Percentiles rank a stretch among this genome's conserved stretches.
Conservation (phyloP, 2,329 filamentous ascomycete genomes). For the Tolypocladium paradoxum region DNA sequence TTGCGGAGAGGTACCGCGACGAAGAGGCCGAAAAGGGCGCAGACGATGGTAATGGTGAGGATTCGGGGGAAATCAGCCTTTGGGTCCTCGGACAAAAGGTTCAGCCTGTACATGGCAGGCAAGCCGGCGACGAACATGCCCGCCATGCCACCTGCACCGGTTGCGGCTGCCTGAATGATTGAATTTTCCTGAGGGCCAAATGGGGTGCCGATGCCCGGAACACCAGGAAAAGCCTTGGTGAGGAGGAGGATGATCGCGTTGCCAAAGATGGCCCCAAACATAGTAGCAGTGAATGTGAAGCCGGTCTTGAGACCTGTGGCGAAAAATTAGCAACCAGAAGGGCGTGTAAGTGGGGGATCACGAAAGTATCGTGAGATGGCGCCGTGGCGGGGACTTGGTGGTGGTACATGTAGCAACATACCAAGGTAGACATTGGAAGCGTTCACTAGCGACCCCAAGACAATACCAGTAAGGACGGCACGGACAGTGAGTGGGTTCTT, state of each 20-base stretch:
- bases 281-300: constrained; percentile 35
- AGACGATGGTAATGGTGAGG: constrained; percentile 49
- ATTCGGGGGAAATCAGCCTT: constrained; percentile 46
- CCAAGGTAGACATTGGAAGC: constrained; percentile 53
- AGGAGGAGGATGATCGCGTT: constrained; percentile 46
- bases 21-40: constrained; percentile 54
- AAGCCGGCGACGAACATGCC: constrained; percentile 48
- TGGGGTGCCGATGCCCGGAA: constrained; percentile 40
- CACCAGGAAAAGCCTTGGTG: constrained; percentile 33
- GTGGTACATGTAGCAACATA: constrained; percentile 10
- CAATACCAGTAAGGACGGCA: constrained; percentile 42
- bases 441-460: constrained; percentile 48
- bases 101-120: constrained; percentile 48
- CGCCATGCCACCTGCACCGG: constrained; percentile 46
- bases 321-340: no score
- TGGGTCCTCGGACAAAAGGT: constrained; percentile 36
- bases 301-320: constrained; percentile 39
- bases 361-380: not conserved
- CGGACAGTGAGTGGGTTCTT: constrained; percentile 41
- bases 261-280: constrained; percentile 47
- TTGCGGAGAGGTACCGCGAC: constrained; percentile 53
- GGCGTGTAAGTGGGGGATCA: no score
- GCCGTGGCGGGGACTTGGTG: not conserved
- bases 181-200: constrained; percentile 54
- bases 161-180: constrained; percentile 49